Base-by-base conservation (phyloP, 345 rosid genomes). In the Moricandia moricandioides region DNA sequence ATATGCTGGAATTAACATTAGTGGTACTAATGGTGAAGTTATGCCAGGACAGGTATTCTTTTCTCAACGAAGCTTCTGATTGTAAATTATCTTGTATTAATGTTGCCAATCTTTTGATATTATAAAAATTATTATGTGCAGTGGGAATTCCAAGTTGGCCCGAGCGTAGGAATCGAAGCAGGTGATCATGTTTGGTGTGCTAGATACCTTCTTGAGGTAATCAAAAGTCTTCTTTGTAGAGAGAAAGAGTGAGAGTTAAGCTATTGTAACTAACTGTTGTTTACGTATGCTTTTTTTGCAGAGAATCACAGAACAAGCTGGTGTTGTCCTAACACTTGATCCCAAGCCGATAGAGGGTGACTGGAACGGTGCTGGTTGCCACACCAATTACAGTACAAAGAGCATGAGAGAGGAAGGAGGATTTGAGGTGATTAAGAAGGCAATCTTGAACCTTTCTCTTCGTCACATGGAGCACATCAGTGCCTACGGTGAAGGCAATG, bases 331-430 rank as follows among this genome's bases (percentile, higher is more conserved):
- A 66, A 35, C 96, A 0, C 93, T 94, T 66, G 99, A 95, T 79
- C 99, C 97, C 24, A 95, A 95, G 71, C 97, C 97, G 7, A 95
- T 91, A 0, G 90, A 90, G 80, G 99, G 99, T 67, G 99, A 95
- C 74, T 91, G 97, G 99, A 95, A 95, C 26, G 99, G 99, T 75
- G 99, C 99, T 54, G 99, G 99, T 74, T 95, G 97, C 81, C 99
- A 94, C 83, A 91, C 97, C 78, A 95, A 92, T 58, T 95, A 79
- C 87, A 94, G 99, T 81, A 95, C 99, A 7, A 92, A 91, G 89
- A 86, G 86, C 76, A 95, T 85, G 97, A 88, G 99, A 77, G 99
- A 95, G 34, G 97, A 90, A 2, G 97, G 97, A 67, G 99, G 99
- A 45, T 92, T 21, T 63, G 96, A 95, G 73, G 90, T 76, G 16